phyloP scores from a whole-genome alignment of 2,329 filamentous ascomycete genomes.

The Bretziella fagacearum region DNA sequence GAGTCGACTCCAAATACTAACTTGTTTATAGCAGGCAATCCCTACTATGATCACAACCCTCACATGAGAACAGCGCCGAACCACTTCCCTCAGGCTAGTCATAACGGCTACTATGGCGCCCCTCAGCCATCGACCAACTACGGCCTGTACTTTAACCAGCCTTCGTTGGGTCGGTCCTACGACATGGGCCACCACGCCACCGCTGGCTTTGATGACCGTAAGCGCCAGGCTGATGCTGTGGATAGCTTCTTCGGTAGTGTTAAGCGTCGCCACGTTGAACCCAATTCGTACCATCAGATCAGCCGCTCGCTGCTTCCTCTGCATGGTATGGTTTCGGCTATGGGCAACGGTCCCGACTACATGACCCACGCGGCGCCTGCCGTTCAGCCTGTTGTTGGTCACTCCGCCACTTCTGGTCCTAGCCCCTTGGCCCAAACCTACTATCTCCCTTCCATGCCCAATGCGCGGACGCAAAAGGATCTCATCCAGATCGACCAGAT shows the following conservation, averaged over 20 bases:
- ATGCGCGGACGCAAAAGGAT: slow-evolving; percentile 83
- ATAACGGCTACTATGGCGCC: slow-evolving; percentile 38
- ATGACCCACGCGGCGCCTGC: slow-evolving; percentile 28
- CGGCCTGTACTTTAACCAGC: slow-evolving; percentile 64
- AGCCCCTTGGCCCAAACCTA: slow-evolving; percentile 51
- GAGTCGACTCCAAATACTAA: slow-evolving; percentile 9
- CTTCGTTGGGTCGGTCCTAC: slow-evolving; percentile 30
- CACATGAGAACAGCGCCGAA: slow-evolving; percentile 42
- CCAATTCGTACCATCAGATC: slow-evolving; percentile 76
- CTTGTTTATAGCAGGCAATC: slow-evolving; percentile 23
- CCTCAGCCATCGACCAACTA: slow-evolving; percentile 39
- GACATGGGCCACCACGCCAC: slow-evolving; percentile 18
- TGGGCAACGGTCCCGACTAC: slow-evolving; percentile 39
- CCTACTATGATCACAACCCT: slow-evolving; percentile 49
- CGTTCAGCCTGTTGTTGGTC: slow-evolving; percentile 31
- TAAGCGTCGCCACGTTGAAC: slow-evolving; percentile 82
- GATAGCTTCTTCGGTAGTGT: slow-evolving; percentile 90
- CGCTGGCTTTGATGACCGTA: slow-evolving; percentile 48
- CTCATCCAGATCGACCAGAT: slow-evolving; percentile 87
- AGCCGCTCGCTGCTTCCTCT: slow-evolving; percentile 74
- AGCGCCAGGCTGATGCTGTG: slow-evolving; percentile 71
- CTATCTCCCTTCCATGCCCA: slow-evolving; percentile 71
- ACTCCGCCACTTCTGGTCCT: slow-evolving; percentile 38
- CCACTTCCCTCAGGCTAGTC: slow-evolving; percentile 40
- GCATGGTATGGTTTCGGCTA: slow-evolving; percentile 51